phyloP scores from a whole-genome alignment of 2,329 filamentous ascomycete genomes.

The Herpotrichia juniperi region DNA sequence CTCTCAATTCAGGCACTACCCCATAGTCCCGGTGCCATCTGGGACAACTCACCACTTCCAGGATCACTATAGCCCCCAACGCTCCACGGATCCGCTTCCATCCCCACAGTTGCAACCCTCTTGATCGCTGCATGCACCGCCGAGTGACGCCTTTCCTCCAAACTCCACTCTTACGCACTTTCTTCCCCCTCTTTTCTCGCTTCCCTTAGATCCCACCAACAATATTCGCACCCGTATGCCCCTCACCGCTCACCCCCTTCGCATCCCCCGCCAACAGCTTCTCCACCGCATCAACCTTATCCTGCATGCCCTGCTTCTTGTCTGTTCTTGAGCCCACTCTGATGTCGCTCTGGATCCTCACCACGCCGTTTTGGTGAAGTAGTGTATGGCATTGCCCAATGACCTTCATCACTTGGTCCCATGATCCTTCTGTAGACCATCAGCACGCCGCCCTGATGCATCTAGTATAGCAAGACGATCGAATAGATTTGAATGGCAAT shows the following conservation, averaged over 20 bases:
- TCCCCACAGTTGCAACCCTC: too few species aligned
- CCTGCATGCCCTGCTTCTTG: conserved; percentile 79
- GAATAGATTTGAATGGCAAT: too few species aligned
- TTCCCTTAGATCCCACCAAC: background rate
- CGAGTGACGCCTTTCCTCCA: too few species aligned
- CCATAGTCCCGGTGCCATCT: background rate
- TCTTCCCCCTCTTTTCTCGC: too few species aligned
- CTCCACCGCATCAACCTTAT: conserved; percentile 71
- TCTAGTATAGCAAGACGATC: too few species aligned
- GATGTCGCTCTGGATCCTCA: conserved; percentile 86
- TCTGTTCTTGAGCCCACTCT: conserved; percentile 84
- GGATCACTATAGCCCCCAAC: too few species aligned
- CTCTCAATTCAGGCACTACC: background rate
- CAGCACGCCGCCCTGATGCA: background rate
- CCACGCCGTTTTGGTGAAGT: conserved; percentile 45
- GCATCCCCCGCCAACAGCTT: conserved; percentile 53
- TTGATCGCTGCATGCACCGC: too few species aligned
- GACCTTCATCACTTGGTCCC: conserved; percentile 80
- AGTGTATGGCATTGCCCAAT: conserved; percentile 49
- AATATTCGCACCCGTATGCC: background rate
- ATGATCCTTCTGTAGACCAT: conserved; percentile 74
- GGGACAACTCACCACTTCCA: too few species aligned
- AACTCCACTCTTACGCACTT: too few species aligned
- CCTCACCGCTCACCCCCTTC: conserved; percentile 8
- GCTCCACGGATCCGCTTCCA: too few species aligned